Percentiles rank a stretch among this genome's conserved stretches.
Conservation (phyloP, 805 yeast species). For the Zygosaccharomyces pseudorouxii region DNA sequence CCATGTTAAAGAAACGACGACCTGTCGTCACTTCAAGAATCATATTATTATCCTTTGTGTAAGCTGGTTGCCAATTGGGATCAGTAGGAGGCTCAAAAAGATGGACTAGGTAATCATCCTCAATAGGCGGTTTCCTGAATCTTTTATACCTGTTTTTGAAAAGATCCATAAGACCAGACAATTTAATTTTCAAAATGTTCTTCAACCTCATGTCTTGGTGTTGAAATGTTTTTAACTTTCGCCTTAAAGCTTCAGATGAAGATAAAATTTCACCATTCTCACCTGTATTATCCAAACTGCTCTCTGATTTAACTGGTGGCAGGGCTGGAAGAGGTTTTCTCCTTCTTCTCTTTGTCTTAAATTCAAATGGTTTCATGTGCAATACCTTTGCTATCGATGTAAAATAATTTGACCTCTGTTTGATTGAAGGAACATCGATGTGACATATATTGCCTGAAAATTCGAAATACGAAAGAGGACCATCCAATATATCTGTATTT, state of each 20-base stretch:
- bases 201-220: constrained; percentile 76
- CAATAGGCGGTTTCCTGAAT: constrained; percentile 86
- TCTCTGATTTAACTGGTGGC: constrained; percentile 33
- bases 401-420: constrained; percentile 57
- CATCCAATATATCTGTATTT: constrained; percentile 43
- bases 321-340: constrained; percentile 39
- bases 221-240: constrained; percentile 42
- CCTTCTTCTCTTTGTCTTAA: constrained; percentile 55
- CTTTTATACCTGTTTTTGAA: constrained; percentile 83
- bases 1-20: constrained; percentile 75
- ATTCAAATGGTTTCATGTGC: constrained; percentile 63
- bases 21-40: constrained; percentile 78
- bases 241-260: constrained; percentile 36
- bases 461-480: constrained; percentile 17
- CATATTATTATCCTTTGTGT: constrained; percentile 61
- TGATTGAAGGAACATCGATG: constrained; percentile 44
- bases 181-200: constrained; percentile 76
- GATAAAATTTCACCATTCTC: constrained; percentile 33
- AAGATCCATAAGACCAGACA: constrained; percentile 84
- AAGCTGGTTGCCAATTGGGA: constrained; percentile 39
- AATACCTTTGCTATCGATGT: constrained; percentile 49
- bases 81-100: constrained; percentile 60
- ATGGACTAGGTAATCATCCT: constrained; percentile 67
- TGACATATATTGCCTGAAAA: constrained; percentile 43
- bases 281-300: constrained; percentile 15